Conservation (phyloP, 176 grass and related monocot species). For the Hyparrhenia diplandra region DNA sequence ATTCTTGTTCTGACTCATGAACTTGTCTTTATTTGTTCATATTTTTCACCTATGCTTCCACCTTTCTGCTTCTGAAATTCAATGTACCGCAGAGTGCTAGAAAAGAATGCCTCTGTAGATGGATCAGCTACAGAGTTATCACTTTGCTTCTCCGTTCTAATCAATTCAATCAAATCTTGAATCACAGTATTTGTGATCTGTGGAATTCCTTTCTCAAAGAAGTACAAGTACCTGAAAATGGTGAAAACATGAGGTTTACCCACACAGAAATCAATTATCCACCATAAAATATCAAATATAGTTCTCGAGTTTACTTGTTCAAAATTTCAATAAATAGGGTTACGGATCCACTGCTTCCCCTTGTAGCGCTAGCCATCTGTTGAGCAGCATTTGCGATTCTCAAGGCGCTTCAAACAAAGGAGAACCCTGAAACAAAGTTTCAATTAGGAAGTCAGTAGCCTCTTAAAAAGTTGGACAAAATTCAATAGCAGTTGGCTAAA, state of each 20-base stretch:
- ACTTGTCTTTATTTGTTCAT: constrained; percentile 79
- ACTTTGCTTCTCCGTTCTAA: constrained; percentile 81
- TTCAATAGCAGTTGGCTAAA: neutral
- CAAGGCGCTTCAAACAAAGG: constrained; percentile 97
- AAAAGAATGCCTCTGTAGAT: constrained; percentile 72
- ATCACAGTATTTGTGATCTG: constrained; percentile 84
- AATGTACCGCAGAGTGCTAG: constrained; percentile 89
- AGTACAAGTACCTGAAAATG: constrained; percentile 84
- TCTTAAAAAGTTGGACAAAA: neutral
- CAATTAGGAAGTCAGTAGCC: neutral
- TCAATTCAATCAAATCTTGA: constrained; percentile 92
- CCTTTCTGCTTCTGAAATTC: constrained; percentile 98
- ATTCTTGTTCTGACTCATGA: neutral
- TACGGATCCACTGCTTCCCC: constrained; percentile 76
- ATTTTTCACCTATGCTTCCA: constrained; percentile 75
- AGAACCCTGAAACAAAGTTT: constrained; percentile 69
- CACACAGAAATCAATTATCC: neutral
- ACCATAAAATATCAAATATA: constrained; percentile 22
- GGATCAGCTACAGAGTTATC: constrained; percentile 54
- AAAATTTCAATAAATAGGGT: constrained; percentile 94
- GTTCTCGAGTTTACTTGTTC: constrained; percentile 74
- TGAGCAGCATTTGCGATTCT: constrained; percentile 96
- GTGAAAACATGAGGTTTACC: neutral
- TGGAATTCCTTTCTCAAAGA: constrained; percentile 99
- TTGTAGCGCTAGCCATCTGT: constrained; percentile 84